Conservation (phyloP, 306 rosid species). For the Astragalus membranaceus region DNA sequence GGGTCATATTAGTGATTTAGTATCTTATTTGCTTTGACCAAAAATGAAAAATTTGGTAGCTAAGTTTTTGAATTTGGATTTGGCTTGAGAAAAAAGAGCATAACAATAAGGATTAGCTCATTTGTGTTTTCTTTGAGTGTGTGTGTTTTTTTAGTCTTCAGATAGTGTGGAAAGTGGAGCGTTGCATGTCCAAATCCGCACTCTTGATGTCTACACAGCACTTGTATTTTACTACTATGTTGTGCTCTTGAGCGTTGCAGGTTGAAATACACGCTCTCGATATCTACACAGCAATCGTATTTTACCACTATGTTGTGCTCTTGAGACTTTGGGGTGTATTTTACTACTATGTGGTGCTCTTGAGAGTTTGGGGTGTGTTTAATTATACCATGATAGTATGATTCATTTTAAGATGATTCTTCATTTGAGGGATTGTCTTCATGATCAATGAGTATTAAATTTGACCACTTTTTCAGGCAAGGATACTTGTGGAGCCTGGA, state of each 20-base stretch:
- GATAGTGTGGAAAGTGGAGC: too few relatives aligned
- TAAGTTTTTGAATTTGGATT: not conserved
- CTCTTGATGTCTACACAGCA: too few relatives aligned
- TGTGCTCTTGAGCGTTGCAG: too few relatives aligned
- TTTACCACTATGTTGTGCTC: too few relatives aligned
- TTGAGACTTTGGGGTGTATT: too few relatives aligned
- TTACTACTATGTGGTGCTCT: too few relatives aligned
- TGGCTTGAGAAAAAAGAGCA: not conserved
- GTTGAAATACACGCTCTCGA: too few relatives aligned
- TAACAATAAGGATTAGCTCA: not conserved
- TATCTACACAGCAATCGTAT: too few relatives aligned
- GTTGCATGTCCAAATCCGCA: too few relatives aligned
- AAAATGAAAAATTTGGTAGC: not conserved
- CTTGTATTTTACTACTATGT: too few relatives aligned
- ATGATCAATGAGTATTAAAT: not conserved
- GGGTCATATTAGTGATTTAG: not conserved
- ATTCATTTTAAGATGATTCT: not conserved
- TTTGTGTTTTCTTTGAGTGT: not conserved
- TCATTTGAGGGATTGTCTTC: not conserved
- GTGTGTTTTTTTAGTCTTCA: not conserved
- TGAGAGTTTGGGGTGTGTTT: not conserved
- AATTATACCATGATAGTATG: not conserved
- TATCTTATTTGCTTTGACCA: not conserved
- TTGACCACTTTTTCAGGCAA: constrained; percentile 53
- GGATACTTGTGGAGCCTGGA: constrained; percentile 61